These are phyloP conservation scores for Lasiosphaeriaceae sp. DNA, from an alignment of 495 filamentous ascomycete genomes.

Conservation along the genomic window DNA sequence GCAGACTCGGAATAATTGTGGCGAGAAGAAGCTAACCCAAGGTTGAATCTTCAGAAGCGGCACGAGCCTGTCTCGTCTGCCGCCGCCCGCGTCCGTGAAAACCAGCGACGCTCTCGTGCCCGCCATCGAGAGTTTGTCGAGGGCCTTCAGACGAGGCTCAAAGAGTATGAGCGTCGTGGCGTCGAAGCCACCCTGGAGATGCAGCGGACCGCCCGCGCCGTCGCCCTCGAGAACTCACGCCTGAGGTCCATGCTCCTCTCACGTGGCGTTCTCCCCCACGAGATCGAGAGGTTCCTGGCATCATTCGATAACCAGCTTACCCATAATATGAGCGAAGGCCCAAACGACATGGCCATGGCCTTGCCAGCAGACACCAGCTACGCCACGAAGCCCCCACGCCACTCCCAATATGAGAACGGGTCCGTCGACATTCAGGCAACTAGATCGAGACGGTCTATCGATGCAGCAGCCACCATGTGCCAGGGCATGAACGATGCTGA, in stretches of 20 bases:
- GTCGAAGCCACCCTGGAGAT: constrained; percentile 50
- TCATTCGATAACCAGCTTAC: neutral
- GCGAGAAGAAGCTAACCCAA: neutral
- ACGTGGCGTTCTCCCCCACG: constrained; percentile 12
- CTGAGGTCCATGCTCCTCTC: constrained; percentile 42
- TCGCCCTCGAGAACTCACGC: constrained; percentile 48
- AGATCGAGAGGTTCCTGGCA: constrained; percentile 17
- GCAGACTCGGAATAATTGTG: neutral
- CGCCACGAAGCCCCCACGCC: too few relatives aligned
- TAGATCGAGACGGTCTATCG: too few relatives aligned
- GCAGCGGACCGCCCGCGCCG: constrained; percentile 49
- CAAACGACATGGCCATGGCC: neutral
- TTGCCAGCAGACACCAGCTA: too few relatives aligned
- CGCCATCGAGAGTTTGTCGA: constrained; percentile 58
- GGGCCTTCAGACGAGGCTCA: constrained; percentile 53
- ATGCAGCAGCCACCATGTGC: too few relatives aligned
- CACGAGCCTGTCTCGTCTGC: neutral
- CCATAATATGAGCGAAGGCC: neutral
- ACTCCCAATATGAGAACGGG: too few relatives aligned
- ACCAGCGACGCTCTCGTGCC: constrained; percentile 66
- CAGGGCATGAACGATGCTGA: too few relatives aligned
- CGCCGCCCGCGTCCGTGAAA: constrained; percentile 44
- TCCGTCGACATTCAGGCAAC: too few relatives aligned
- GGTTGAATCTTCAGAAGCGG: too few relatives aligned
- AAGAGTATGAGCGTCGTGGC: constrained; percentile 45